Evolutionary conservation across 805 yeast genomes (phyloP), one percentile per base, ranked within the genome.

Genomic region (Sugiyamaella smithiae): DNA sequence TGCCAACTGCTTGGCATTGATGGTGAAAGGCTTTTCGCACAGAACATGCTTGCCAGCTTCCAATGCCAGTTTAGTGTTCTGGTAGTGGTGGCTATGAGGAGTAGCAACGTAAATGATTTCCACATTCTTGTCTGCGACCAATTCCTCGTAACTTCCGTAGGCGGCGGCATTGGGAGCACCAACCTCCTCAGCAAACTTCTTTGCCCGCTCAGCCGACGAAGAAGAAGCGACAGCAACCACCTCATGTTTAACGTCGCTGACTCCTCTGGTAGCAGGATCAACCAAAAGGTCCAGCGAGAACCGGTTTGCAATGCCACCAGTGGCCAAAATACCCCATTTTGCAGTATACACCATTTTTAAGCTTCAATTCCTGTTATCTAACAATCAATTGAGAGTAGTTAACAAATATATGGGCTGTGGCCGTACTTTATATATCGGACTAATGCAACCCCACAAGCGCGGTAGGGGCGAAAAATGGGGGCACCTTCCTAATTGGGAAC

Each of bases 1-100:
- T 24, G 63, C 54, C 5, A 78, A 69, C 48, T 79, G 80, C 17
- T 61, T 61, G 2, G 62, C 64, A 52, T 76, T 78, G 44, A 79
- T 70, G 1, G 80, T 72, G 54, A 77, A 64, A 5, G 83, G 80
- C 59, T 79, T 79, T 52, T 79, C 84, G 57, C 80, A 74, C 41
- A 79, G 64, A 17, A 78, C 80, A 58, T 77, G 76, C 51, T 75
- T 74, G 19, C 72, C 76, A 38, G 70, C 66, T 16, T 66, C 59
- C 46, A 78, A 63, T 6, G 79, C 76, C 40, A 61, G 54, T 45
- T 70, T 58, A 5, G 72, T 73, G 50, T 72, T 74, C 37, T 73
- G 75, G 45, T 72, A 68, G 60, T 79, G 84, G 56, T 70, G 65
- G 12, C 70, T 64, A 64, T 79, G 82, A 2, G 83, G 83, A 7